Evolutionary conservation across 2,329 filamentous ascomycete genomes (phyloP), one percentile per base, ranked within the genome.

Genomic region (Claviceps africana): DNA sequence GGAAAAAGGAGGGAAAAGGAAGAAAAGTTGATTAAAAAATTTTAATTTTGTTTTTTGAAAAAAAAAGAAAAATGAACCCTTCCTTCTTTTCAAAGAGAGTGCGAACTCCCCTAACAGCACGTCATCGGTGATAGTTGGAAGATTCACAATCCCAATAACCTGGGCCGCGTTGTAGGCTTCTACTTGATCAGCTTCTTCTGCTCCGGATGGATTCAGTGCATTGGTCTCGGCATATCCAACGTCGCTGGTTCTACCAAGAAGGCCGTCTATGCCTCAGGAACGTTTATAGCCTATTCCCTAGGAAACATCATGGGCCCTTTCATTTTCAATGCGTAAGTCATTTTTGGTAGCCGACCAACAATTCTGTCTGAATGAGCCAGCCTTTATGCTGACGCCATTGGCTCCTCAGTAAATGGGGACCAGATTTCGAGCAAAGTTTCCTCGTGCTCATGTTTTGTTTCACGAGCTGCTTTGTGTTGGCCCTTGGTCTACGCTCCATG

Each of bases 241-340:
- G 59, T 65, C 8, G 63, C 64, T 3, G 64, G 64, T 15, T 58
- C 64, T 49, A 66, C 62, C 17, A 67, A 65, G 54, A 65, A 65
- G 52, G 57, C 61, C 13, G 50, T 46, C 19, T 51, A 51, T 22
- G 50, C 48, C 40, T 40, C 48, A 6, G 48, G 57, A 3, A 65
- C 62, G 2, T 67, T 65, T 45, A 61, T 66, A 33, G 64, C 61
- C 6, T 66, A 66, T 46, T 67, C 62, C 1, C 52, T 66, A 6
- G 64, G 65, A 11, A 67, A 67, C 55, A 61, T 65, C 28, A 58
- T 66, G 21, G 64, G 65, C 0, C 63, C 64, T 0, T 53, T 64
- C 5, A 59, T 67, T 54, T 66, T 67, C 39, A 59, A 62, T 30
- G 64, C 62, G 62, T 64, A 33, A 46, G 44, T 46, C 10, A 25